phyloP scores from a whole-genome alignment of 495 filamentous ascomycete genomes.

The Clohesyomyces aquaticus region DNA sequence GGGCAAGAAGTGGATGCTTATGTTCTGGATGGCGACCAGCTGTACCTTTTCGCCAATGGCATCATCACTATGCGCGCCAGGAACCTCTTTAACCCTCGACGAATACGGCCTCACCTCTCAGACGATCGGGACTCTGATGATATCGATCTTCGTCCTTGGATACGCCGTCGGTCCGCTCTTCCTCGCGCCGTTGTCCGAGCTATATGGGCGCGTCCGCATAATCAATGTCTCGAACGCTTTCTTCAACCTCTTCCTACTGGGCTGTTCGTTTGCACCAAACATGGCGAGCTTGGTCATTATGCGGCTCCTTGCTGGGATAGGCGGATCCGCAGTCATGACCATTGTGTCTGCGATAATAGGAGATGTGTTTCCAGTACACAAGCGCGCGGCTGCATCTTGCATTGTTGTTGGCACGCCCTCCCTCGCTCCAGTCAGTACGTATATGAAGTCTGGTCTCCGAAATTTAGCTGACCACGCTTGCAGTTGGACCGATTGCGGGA shows the following conservation, averaged over 20 bases:
- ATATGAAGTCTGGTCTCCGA: neutral
- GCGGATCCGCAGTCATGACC: constrained; percentile 31
- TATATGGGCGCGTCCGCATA: constrained; percentile 29
- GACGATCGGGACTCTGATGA: constrained; percentile 30
- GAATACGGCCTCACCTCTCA: constrained; percentile 28
- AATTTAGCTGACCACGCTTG: neutral
- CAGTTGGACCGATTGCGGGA: constrained; percentile 35
- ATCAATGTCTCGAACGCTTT: constrained; percentile 20
- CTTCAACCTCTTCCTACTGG: constrained; percentile 30
- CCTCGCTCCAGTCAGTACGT: constrained; percentile 27
- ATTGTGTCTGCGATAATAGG: constrained; percentile 27
- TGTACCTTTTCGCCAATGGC: constrained; percentile 32
- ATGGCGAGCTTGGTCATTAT: constrained; percentile 33
- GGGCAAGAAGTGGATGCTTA: constrained; percentile 27
- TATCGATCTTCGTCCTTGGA: constrained; percentile 35
- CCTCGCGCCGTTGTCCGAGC: constrained; percentile 34
- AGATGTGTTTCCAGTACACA: constrained; percentile 29
- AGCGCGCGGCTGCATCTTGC: constrained; percentile 23
- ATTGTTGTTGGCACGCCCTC: constrained; percentile 33
- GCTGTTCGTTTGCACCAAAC: constrained; percentile 26
- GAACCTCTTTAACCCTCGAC: constrained; percentile 27
- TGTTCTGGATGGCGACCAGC: constrained; percentile 16
- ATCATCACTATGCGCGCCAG: constrained; percentile 29
- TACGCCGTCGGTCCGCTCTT: constrained; percentile 36
- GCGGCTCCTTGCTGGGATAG: constrained; percentile 32